phyloP scores from a whole-genome alignment of 768 basidiomycete genomes.

The Trametes cingulata region DNA sequence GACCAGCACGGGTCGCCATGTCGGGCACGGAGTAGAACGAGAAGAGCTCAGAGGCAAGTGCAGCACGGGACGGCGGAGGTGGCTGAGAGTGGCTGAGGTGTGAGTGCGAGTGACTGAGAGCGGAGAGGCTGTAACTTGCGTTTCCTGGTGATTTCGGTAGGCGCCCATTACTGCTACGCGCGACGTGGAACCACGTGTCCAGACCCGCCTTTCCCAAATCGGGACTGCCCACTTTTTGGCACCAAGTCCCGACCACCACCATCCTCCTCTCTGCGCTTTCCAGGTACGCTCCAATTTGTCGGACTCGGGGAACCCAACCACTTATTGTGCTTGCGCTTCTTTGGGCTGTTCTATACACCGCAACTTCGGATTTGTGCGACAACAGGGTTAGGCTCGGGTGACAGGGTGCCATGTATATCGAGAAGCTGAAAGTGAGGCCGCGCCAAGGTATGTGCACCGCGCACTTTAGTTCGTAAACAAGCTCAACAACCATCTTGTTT shows the following conservation, averaged over 20 bases:
- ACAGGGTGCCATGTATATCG: constrained; percentile 51
- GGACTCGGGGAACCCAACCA: not conserved
- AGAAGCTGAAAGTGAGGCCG: constrained; percentile 79
- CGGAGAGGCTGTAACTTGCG: not conserved
- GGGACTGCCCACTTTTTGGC: constrained; percentile 7
- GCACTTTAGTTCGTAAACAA: not conserved
- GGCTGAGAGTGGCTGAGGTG: not conserved
- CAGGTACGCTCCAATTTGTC: not conserved
- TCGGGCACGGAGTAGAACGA: not conserved
- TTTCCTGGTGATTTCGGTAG: constrained; percentile 21
- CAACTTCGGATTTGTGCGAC: too few species aligned
- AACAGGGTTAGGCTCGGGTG: constrained; percentile 7
- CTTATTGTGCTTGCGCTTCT: not conserved
- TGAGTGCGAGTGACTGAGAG: not conserved
- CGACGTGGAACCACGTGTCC: constrained; percentile 21
- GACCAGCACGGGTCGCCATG: constrained; percentile 37
- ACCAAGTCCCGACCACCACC: not conserved
- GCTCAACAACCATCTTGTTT: constrained; percentile 11
- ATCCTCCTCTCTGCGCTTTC: constrained; percentile 4
- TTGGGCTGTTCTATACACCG: not conserved
- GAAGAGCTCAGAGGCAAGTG: not conserved
- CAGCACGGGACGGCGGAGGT: not conserved
- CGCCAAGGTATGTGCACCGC: constrained; percentile 56
- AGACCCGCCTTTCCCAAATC: not conserved
- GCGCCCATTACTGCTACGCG: constrained; percentile 1